Base-by-base conservation (phyloP, 2,329 filamentous ascomycete genomes). In the Calonectria henricotiae region DNA sequence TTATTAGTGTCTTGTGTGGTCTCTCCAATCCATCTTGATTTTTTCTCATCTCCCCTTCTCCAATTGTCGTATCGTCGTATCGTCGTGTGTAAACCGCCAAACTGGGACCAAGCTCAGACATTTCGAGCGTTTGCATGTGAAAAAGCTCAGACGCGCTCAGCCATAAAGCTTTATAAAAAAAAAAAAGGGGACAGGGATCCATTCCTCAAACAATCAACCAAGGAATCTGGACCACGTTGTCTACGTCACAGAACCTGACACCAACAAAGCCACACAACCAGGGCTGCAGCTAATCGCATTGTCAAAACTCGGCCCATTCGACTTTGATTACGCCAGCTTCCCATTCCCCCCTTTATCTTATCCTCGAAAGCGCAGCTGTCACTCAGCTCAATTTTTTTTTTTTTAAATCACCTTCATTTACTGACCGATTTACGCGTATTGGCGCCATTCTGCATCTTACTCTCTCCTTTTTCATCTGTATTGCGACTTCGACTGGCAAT, bases 181-280 rank as follows among this genome's bases (percentile, higher is more conserved):
- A 55, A 58, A 65, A 65, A 58, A 66, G 17, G 12, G 20, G 44
- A 43, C 64, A 67, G 55, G 64, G 64, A 44, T 37, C 35, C 35
- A 37, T 61, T 39, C 20, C 30, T 32, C 43, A 61, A 49, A 62
- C 39, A 47, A 25, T 41, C 47, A 35, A 39, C 62, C 66, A 63
- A 58, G 66, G 47, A 68, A 63, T 63, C 60, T 39, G 49, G 46
- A 55, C 61, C 41, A 62, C 61, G 39, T 51, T 58, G 67, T 44
- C 49, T 71, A 75, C 74, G 74, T 75, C 74, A 75, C 65, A 62
- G 37, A 63, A 55, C 60, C 73, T 64, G 68, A 70, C 67, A 51
- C 37, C 46, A 23, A 62, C 62, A 67, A 62, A 71, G 65, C 51
- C 23, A 37, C 46, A 23, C 32, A 61, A 27, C 43, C 37, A 30